Conservation (phyloP, 2,329 filamentous ascomycete genomes). For the Monosporascus sp. region DNA sequence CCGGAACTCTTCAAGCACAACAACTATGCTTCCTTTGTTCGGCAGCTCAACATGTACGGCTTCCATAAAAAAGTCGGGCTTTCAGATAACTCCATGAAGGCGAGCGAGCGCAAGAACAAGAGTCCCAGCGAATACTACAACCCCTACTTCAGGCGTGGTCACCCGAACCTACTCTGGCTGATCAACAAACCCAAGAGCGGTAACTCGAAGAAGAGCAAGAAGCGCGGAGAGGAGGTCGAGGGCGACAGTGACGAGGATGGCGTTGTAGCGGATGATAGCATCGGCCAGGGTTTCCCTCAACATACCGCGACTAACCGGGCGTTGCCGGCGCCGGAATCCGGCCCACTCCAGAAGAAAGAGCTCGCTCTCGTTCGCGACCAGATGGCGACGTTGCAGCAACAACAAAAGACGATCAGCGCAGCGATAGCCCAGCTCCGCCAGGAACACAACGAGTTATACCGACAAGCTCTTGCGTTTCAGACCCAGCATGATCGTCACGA, state of each 20-base stretch:
- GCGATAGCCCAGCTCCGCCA: constrained; percentile 76
- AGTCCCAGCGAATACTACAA: constrained; percentile 98
- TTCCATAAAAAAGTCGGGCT: constrained; percentile 95
- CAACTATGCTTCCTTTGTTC: constrained; percentile 95
- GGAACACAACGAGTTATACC: constrained; percentile 83
- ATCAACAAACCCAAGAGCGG: constrained; percentile 91
- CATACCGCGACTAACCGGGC: constrained; percentile 27
- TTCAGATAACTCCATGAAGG: constrained; percentile 95
- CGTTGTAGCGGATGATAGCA: constrained; percentile 33
- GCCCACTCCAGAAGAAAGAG: constrained; percentile 62
- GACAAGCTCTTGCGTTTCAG: constrained; percentile 84
- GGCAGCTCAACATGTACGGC: constrained; percentile 94
- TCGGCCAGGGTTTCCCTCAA: constrained; percentile 34
- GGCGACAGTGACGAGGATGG: constrained; percentile 66
- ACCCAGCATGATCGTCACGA: constrained; percentile 93
- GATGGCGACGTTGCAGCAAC: constrained; percentile 73
- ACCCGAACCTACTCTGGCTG: constrained; percentile 89
- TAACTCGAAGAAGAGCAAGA: constrained; percentile 52
- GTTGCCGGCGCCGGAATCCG: constrained; percentile 38
- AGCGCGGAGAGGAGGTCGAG: constrained; percentile 59
- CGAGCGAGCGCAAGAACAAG: constrained; percentile 95
- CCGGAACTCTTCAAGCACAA: constrained; percentile 99
- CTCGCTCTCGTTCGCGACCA: constrained; percentile 73
- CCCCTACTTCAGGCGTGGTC: constrained; percentile 88
- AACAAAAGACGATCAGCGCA: constrained; percentile 79